These are phyloP conservation scores for Quercus ilex DNA, from an alignment of 306 rosid species.

Conservation along the genomic window DNA sequence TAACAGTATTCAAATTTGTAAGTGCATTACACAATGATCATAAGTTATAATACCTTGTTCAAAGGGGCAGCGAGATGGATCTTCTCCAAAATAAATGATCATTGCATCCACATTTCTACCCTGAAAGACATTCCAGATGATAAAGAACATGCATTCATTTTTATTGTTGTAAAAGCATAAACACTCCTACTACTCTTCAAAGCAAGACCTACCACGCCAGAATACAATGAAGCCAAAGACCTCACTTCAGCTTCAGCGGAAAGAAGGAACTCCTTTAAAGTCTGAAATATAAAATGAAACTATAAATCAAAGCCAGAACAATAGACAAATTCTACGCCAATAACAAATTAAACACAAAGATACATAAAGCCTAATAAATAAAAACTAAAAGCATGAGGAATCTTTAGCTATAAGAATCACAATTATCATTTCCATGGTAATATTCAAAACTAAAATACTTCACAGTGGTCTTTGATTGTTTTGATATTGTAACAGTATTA, in stretches of 20 bases:
- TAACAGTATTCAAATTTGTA: no score
- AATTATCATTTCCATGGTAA: neutral
- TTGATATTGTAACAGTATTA: neutral
- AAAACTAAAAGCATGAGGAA: neutral
- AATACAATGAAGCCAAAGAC: conserved; percentile 74
- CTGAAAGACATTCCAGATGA: conserved; percentile 42
- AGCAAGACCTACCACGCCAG: conserved; percentile 67
- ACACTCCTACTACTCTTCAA: neutral
- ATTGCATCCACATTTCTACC: conserved; percentile 81
- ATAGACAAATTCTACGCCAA: neutral
- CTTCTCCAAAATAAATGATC: conserved; percentile 95
- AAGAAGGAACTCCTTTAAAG: conserved; percentile 65
- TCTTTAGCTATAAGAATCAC: neutral
- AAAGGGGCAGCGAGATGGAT: conserved; percentile 81
- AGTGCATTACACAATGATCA: neutral
- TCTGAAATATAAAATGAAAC: conserved; percentile 37
- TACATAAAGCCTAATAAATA: neutral
- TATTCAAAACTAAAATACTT: neutral
- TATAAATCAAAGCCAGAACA: neutral
- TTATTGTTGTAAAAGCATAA: conserved; percentile 3
- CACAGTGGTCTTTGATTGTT: neutral
- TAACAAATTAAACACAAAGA: neutral
- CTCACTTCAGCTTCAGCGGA: conserved; percentile 91
- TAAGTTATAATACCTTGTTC: conserved; percentile 69
- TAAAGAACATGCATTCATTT: neutral